Evolutionary conservation across 345 rosid genomes (phyloP).

Genomic region (Populus deltoides): DNA sequence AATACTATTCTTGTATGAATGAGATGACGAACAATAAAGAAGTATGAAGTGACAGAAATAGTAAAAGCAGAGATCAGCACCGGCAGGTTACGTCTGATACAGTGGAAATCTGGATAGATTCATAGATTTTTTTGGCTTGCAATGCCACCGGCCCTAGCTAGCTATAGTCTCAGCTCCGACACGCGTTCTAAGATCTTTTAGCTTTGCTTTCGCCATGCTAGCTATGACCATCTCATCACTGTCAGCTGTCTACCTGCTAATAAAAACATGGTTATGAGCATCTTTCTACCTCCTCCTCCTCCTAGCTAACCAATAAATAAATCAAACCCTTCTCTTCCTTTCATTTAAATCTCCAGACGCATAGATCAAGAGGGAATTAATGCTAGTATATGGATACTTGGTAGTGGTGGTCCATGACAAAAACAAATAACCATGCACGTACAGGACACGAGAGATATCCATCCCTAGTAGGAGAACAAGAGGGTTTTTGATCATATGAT

Average conservation of each 20-base stretch:
- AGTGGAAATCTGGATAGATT: slow-evolving; percentile 1
- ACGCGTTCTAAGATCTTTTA: slow-evolving; percentile 28
- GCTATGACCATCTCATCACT: slow-evolving; percentile 37
- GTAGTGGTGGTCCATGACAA: slow-evolving; percentile 28
- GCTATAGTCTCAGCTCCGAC: slow-evolving; percentile 18
- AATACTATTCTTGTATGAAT: neutral
- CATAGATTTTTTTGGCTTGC: neutral
- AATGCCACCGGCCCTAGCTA: slow-evolving; percentile 33
- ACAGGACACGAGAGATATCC: slow-evolving; percentile 47
- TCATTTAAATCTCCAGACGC: too few relatives aligned
- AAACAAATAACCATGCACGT: neutral
- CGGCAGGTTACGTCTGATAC: slow-evolving; percentile 30
- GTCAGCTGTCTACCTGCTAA: slow-evolving; percentile 26
- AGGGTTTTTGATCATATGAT: slow-evolving; percentile 1
- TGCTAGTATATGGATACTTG: neutral
- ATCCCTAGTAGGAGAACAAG: neutral
- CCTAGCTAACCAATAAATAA: too few relatives aligned
- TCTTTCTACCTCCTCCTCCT: neutral
- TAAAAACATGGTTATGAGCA: neutral
- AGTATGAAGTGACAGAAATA: neutral
- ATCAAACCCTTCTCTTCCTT: too few relatives aligned
- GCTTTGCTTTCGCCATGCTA: neutral
- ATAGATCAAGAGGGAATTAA: too few relatives aligned
- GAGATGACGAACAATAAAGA: neutral
- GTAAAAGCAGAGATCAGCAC: neutral